These are phyloP conservation scores for Cladophialophora yegresii DNA, from an alignment of 2,329 filamentous ascomycete species.

Conservation along the genomic window DNA sequence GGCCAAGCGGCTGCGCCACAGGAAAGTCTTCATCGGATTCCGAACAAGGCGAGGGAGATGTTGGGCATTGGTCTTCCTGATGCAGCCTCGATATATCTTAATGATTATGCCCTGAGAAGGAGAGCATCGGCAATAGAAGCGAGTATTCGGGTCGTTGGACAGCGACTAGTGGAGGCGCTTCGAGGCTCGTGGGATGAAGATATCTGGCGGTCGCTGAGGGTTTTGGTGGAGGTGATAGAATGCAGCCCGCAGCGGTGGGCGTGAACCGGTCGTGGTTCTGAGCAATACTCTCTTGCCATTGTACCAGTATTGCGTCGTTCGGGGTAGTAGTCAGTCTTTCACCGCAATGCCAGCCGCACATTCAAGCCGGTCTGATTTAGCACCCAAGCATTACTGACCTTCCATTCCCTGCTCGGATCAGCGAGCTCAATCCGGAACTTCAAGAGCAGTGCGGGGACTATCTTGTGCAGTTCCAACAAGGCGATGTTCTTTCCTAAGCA, in stretches of 20 bases:
- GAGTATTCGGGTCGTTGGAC: constrained; percentile 20
- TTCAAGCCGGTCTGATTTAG: constrained; percentile 33
- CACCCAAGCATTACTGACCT: constrained; percentile 35
- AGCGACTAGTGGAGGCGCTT: constrained; percentile 24
- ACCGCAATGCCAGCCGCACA: constrained; percentile 25
- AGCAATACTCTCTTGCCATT: neutral
- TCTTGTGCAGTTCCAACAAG: constrained; percentile 37
- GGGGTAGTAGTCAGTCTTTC: neutral
- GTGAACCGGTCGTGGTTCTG: neutral
- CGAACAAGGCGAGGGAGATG: constrained; percentile 30
- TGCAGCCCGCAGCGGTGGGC: constrained; percentile 6
- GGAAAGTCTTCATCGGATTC: constrained; percentile 23
- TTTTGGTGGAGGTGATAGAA: constrained; percentile 32
- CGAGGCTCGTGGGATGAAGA: constrained; percentile 32
- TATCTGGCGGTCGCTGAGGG: constrained; percentile 28
- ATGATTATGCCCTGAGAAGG: constrained; percentile 20
- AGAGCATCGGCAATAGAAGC: constrained; percentile 14
- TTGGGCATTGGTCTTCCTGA: constrained; percentile 27
- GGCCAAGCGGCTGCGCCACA: constrained; percentile 11
- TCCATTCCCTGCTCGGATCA: constrained; percentile 26
- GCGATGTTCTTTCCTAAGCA: constrained; percentile 40
- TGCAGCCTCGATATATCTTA: constrained; percentile 4
- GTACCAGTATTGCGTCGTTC: neutral
- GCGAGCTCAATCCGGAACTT: constrained; percentile 32
- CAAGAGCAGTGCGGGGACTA: constrained; percentile 33